Evolutionary conservation across 176 grass and related monocot species (phyloP).

Genomic region (Zea mays): DNA sequence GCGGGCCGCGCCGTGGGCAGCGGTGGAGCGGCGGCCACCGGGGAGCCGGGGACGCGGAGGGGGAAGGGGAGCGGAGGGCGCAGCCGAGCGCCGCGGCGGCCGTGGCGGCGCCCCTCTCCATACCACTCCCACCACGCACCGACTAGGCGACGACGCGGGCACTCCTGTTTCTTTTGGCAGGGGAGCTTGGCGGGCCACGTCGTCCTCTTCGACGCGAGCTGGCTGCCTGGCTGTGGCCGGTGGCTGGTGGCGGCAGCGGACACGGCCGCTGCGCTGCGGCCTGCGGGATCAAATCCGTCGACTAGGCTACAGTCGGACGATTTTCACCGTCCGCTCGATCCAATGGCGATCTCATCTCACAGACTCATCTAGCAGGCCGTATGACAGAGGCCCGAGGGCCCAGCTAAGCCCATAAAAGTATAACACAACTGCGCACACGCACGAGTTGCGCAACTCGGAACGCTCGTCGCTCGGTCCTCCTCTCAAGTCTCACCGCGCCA

Average conservation of each 20-base stretch:
- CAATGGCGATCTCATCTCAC: neutral
- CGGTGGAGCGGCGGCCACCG: constrained; percentile 31
- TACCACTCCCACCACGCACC: constrained; percentile 25
- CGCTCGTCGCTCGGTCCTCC: too few species aligned
- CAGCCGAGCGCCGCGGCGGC: constrained; percentile 39
- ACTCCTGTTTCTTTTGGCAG: neutral
- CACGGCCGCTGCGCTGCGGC: neutral
- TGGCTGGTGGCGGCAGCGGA: neutral
- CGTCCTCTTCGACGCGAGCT: constrained; percentile 18
- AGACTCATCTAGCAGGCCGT: neutral
- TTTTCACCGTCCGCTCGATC: neutral
- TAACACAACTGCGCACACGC: too few species aligned
- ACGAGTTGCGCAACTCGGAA: too few species aligned
- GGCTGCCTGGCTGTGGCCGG: neutral
- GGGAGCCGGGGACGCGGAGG: constrained; percentile 24
- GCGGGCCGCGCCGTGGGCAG: neutral
- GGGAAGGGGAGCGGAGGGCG: constrained; percentile 42
- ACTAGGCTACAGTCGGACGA: neutral
- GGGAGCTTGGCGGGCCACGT: constrained; percentile 1
- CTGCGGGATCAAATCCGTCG: too few species aligned
- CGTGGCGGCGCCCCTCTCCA: constrained; percentile 49
- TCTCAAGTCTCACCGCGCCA: too few species aligned
- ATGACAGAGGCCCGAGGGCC: neutral
- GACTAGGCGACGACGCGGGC: neutral
- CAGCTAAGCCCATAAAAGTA: neutral